phyloP scores from a whole-genome alignment of 2,329 filamentous ascomycete genomes.

The Zalaria obscura region DNA sequence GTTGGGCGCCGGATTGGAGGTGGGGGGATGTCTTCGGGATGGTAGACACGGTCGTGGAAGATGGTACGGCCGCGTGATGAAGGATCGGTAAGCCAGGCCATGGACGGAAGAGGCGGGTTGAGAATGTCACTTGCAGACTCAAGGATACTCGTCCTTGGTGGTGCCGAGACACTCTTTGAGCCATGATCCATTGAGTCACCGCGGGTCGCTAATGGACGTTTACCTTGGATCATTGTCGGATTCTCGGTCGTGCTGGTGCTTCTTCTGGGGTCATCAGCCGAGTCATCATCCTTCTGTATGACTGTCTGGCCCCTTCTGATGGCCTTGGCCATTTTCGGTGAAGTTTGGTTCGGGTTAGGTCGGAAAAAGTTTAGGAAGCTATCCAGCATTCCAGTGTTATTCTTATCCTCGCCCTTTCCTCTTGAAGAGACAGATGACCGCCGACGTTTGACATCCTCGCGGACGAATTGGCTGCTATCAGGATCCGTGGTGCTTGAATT shows the following conservation, averaged over 20 bases:
- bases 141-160: conserved; percentile 84
- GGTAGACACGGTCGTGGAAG: conserved; percentile 92
- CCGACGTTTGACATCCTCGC: neutral
- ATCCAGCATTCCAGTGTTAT: conserved; percentile 20
- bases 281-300: conserved; percentile 25
- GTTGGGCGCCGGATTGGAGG: conserved; percentile 41
- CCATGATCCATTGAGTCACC: conserved; percentile 37
- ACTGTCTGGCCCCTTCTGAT: conserved; percentile 57
- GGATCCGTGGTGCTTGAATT: conserved; percentile 9
- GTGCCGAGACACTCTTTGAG: conserved; percentile 42
- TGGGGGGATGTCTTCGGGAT: conserved; percentile 80
- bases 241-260: conserved; percentile 7
- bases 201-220: conserved; percentile 30
- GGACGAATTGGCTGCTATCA: conserved; percentile 12
- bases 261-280: conserved; percentile 8
- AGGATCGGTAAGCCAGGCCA: conserved; percentile 74
- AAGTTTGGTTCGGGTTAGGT: conserved; percentile 42
- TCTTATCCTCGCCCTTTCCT: neutral
- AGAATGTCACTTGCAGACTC: conserved; percentile 88
- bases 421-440: neutral
- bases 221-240: conserved; percentile 14
- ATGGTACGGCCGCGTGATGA: conserved; percentile 72
- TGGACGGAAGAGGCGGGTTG: conserved; percentile 72
- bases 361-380: conserved; percentile 64
- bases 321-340: conserved; percentile 17